These are phyloP conservation scores for Rhizopogon parksii DNA, from an alignment of 1,284 basidiomycete species.

Conservation along the genomic window DNA sequence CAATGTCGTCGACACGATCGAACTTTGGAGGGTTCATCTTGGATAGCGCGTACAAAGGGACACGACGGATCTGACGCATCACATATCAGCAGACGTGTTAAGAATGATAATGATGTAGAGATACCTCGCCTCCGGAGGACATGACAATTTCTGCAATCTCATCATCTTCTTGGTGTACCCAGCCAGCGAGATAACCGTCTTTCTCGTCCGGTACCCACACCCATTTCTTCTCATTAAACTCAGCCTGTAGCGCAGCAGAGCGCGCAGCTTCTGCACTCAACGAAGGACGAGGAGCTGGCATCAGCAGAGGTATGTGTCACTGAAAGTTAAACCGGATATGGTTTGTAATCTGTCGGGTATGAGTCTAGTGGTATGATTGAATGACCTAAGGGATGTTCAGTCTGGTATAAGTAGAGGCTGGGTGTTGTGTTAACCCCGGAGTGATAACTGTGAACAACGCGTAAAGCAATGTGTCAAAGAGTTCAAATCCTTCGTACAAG, in stretches of 20 bases:
- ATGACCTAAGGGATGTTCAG: neutral
- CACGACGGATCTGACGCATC: constrained; percentile 54
- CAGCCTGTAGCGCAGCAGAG: constrained; percentile 83
- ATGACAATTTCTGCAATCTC: constrained; percentile 75
- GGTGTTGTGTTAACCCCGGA: neutral
- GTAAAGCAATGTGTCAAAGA: neutral
- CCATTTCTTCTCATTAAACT: constrained; percentile 97
- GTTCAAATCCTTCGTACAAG: neutral
- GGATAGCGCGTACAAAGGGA: constrained; percentile 74
- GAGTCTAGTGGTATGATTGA: neutral
- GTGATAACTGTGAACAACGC: neutral
- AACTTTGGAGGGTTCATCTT: constrained; percentile 99
- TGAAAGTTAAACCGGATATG: neutral
- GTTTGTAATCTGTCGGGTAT: neutral
- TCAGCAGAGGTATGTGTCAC: constrained; percentile 15
- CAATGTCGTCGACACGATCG: constrained; percentile 96
- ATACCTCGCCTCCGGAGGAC: constrained; percentile 72
- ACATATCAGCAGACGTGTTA: constrained; percentile 11
- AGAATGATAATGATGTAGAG: constrained; percentile 12
- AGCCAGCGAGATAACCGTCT: constrained; percentile 86
- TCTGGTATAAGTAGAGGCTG: neutral
- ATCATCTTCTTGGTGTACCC: constrained; percentile 81
- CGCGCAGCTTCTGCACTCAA: constrained; percentile 66
- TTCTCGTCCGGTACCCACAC: constrained; percentile 91
- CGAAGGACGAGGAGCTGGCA: constrained; percentile 50